Conservation (phyloP, 495 filamentous ascomycete species). For the Hypoxylon fragiforme region DNA sequence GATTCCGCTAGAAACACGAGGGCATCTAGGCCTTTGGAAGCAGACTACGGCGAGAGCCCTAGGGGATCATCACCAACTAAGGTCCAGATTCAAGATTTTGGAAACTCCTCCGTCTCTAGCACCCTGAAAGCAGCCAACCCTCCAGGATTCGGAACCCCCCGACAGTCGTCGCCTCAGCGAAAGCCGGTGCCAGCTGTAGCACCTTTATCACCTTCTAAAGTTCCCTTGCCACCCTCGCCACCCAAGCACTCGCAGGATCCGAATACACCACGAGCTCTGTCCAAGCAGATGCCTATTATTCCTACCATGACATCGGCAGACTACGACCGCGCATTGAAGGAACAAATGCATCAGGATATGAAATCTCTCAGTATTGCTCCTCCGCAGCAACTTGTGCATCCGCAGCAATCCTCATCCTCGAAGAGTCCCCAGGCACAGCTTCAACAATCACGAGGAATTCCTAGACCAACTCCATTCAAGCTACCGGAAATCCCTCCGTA, state of each 20-base stretch:
- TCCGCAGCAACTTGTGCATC: slow-evolving; percentile 9
- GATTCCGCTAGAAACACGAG: slow-evolving; percentile 72
- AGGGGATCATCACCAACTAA: slow-evolving; percentile 48
- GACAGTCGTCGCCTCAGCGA: slow-evolving; percentile 62
- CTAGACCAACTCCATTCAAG: slow-evolving; percentile 42
- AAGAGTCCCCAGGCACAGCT: slow-evolving; percentile 26
- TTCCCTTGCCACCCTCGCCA: slow-evolving; percentile 64
- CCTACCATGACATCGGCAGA: slow-evolving; percentile 52
- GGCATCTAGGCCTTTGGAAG: slow-evolving; percentile 50
- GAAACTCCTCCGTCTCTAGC: slow-evolving; percentile 37
- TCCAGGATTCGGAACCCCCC: slow-evolving; percentile 37
- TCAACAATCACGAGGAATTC: slow-evolving; percentile 25
- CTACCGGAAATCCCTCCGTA: slow-evolving; percentile 60
- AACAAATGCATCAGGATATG: slow-evolving; percentile 64
- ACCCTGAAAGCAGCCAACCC: slow-evolving; percentile 45
- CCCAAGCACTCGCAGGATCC: slow-evolving; percentile 41
- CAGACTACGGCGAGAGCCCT: slow-evolving; percentile 52
- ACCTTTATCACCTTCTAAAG: slow-evolving; percentile 61
- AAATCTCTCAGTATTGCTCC: slow-evolving; percentile 45
- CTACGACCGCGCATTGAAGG: slow-evolving; percentile 62
- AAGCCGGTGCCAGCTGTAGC: slow-evolving; percentile 51
- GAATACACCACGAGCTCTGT: slow-evolving; percentile 50
- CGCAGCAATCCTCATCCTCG: slow-evolving; percentile 33
- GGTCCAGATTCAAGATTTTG: slow-evolving; percentile 36
- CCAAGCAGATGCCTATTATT: slow-evolving; percentile 41